These are phyloP conservation scores for Dendrostoma leiphaemia DNA, from an alignment of 2,329 filamentous ascomycete species.

Conservation along the genomic window DNA sequence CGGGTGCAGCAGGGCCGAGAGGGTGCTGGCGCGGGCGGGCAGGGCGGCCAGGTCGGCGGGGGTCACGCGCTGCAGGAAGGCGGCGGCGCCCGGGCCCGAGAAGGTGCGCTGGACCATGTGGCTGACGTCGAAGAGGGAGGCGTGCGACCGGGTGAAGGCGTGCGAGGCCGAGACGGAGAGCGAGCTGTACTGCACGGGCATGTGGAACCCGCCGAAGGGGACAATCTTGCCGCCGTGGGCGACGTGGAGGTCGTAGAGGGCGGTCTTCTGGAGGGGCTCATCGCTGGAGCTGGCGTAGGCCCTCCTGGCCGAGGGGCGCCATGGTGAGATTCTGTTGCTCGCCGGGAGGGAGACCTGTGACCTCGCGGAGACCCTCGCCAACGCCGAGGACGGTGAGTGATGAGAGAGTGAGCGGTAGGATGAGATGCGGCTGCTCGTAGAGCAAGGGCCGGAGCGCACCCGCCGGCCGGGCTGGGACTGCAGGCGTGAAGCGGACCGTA, in stretches of 20 bases:
- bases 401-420: neutral
- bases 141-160: conserved; percentile 81
- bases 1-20: conserved; percentile 81
- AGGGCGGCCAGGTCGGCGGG: conserved; percentile 70
- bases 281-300: conserved; percentile 14
- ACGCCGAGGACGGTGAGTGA: neutral
- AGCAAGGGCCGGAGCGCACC: neutral
- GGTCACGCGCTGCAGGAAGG: conserved; percentile 81
- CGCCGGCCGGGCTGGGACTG: conserved; percentile 6
- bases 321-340: neutral
- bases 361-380: neutral
- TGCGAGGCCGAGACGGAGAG: conserved; percentile 81
- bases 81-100: conserved; percentile 73
- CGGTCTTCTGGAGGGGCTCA: conserved; percentile 28
- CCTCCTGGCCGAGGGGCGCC: neutral
- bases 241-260: conserved; percentile 42
- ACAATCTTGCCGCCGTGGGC: conserved; percentile 88
- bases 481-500: conserved; percentile 2
- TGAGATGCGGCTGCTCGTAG: conserved; percentile 1
- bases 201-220: conserved; percentile 88
- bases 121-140: conserved; percentile 91
- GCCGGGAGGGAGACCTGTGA: neutral
- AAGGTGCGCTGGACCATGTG: conserved; percentile 96
- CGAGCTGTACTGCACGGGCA: conserved; percentile 86
- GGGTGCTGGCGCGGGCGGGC: conserved; percentile 66